phyloP scores from a whole-genome alignment of 148 eudicot species.

The Cornus florida region DNA sequence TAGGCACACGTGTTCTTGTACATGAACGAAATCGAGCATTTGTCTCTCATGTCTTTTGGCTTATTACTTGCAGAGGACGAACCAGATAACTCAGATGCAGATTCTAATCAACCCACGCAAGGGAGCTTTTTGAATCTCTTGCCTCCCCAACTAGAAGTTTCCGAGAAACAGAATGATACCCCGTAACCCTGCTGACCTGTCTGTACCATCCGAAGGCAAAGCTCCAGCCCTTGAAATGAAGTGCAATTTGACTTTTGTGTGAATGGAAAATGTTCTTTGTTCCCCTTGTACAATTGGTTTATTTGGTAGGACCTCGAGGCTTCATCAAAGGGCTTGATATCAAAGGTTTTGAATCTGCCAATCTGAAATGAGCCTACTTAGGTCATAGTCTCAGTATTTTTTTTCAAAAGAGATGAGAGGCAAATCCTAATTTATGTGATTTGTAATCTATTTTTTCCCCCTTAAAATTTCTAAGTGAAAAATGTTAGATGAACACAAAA shows the following conservation, averaged over 20 bases:
- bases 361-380: neutral
- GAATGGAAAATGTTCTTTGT: neutral
- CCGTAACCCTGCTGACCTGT: conserved; percentile 6
- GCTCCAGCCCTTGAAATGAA: neutral
- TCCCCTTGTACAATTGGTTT: neutral
- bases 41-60: neutral
- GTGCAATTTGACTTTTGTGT: neutral
- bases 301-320: neutral
- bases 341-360: neutral
- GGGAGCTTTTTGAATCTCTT: conserved; percentile 61
- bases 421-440: neutral
- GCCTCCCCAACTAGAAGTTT: conserved; percentile 49
- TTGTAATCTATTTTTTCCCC: conserved; percentile 8
- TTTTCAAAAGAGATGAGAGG: neutral
- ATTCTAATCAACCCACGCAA: conserved; percentile 36
- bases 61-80: conserved; percentile 65
- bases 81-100: conserved; percentile 59
- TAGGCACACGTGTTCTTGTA: neutral
- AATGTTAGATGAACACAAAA: neutral
- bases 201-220: neutral
- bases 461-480: neutral
- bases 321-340: neutral
- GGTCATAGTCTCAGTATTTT: neutral
- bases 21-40: too few species aligned
- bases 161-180: conserved; percentile 39